Evolutionary conservation across 2,329 filamentous ascomycete genomes (phyloP), one percentile per base, ranked within the genome.

Genomic region (Neonectria hederae): DNA sequence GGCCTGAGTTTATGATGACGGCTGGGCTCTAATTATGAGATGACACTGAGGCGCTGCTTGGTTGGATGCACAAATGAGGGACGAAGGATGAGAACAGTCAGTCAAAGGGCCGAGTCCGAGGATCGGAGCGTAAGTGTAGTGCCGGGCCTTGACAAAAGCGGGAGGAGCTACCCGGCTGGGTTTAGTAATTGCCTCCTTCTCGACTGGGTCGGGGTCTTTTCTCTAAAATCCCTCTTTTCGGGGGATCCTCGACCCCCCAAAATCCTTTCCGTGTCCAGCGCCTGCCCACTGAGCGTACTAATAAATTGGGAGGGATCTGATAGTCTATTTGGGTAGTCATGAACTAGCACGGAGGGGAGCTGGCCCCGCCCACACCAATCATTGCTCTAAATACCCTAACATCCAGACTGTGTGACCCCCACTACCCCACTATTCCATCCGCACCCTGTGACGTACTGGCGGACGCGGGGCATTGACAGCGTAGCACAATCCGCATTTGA

Each of bases 111-210:
- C 21, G 40, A 10, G 59, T 45, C 63, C 63, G 63, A 65, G 54
- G 21, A 65, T 65, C 63, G 63, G 63, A 65, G 63, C 51, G 48
- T 48, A 43, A 54, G 54, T 57, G 54, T 52, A 24, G 40, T 22
- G 19, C 19, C 28, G 19, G 42, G 54, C 45, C 7, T 40, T 17
- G 28, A 57, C 43, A 45, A 45, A 57, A 57, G 49, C 28, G 40
- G 57, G 52, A 52, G 43, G 49, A 32, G 28, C 42, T 40, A n/a
- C 30, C 30, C 22, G 5, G n/a, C 32, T 45, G 40, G 32, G 42
- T 48, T 54, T 38, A 48, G 30, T 19, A 30, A 54, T 60, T 53
- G 22, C 38, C 57, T 26, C 19, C 19, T 38, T 26, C 8, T 6
- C 14, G 17, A 21, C 28, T 40, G 30, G 42, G 22, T 17, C 26